Evolutionary conservation across 345 rosid species (phyloP), one percentile per base, ranked within the genome.

Genomic region (Mangifera indica): DNA sequence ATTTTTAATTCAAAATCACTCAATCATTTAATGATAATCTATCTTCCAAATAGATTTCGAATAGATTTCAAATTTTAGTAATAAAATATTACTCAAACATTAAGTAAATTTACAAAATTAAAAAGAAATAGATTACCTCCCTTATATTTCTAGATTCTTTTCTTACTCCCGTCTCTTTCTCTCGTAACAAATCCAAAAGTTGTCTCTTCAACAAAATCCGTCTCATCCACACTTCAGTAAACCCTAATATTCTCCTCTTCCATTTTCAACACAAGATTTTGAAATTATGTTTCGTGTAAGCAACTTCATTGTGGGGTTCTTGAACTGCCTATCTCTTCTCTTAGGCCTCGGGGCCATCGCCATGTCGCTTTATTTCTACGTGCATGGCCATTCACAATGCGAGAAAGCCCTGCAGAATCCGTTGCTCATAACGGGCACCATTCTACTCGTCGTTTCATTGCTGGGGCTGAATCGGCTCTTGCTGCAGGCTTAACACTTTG

Each of bases 401-500:
- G 78, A 70, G 65, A 52, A 53, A 61, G 62, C 42, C 59, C 69
- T 83, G 3, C 22, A 71, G 56, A 63, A 24, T 48, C 84, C 82
- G 2, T 54, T 83, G 3, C 51, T 83, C 10, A 9, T 70, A 15
- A 34, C 60, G 0, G 86, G 86, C 5, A 49, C 55, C 1, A 46
- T 67, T 25, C 0, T 78, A 0, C 15, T 73, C 46, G 62, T 53
- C 22, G 67, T 80, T 15, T 76, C 84, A 1, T n/a, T 75, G 61
- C 61, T 80, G 10, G 84, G 84, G 17, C 24, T 80, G 12, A 42
- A 70, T n/a, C 0, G 86, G 86, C 7, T 42, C 78, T 1, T 78
- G 68, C 29, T 73, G 69, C 13, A 60, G 70, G 45, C 21, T 60
- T 18, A 75, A 67, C 17, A 20, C 25, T 7, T 20, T 78, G 21